Evolutionary conservation across 805 yeast genomes (phyloP), one percentile per base, ranked within the genome.

Genomic region (Metschnikowia rubicola): DNA sequence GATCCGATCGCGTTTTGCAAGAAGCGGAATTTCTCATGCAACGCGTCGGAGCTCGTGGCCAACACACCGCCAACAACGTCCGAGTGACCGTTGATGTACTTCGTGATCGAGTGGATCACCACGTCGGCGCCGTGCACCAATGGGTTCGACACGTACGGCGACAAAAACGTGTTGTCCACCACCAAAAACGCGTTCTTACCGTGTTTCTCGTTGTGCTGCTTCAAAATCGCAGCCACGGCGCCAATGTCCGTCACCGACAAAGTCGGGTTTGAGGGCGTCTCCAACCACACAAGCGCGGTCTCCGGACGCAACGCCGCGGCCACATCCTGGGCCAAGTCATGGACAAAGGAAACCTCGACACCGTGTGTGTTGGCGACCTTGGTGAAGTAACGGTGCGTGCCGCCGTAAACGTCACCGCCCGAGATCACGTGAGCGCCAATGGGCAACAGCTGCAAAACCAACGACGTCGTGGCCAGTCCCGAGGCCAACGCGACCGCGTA

Each of bases 61-160:
- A 86, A 79, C 45, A 86, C 83, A 59, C 96, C 96, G 74, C 88
- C 79, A 43, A 88, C 94, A 19, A 88, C 96, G 63, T 88, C 96
- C 26, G 95, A 86, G 72, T 88, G 96, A 55, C 96, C 96, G 63
- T 88, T 88, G 70, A 88, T 83, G 75, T 86, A 89, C 70, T 88
- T 88, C 62, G 96, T 87, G 52, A 88, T 95, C 13, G 94, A 86
- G 72, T 88, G 96, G 38, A 86, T 85, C 41, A 88, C 95, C 51
- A 88, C 79, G 62, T 88, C 96, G 46, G 94, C 96, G 56, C 96
- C 96, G 57, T 75, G 83, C 53, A 68, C 72, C 64, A 88, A 77
- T 55, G 96, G 96, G 74, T 86, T 88, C 54, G 90, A 88, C 60
- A 88, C 71, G 73, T 88, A 88, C 61, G 96, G 96, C 13, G 94